Evolutionary conservation across 768 basidiomycete genomes (phyloP).

Genomic region (Phanerodontia chrysosporium): DNA sequence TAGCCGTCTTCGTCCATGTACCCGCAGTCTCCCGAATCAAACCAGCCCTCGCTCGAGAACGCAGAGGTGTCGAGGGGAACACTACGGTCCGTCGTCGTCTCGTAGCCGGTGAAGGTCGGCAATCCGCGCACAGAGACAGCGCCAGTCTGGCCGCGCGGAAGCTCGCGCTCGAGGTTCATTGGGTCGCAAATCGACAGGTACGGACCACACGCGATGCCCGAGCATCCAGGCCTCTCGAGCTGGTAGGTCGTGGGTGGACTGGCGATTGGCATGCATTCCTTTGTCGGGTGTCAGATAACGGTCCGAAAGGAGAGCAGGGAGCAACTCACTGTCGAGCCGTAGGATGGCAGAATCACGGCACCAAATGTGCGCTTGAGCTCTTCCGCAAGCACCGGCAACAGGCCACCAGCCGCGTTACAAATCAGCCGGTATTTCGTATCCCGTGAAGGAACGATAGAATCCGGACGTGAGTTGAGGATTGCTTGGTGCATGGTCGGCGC

Average conservation of each 20-base stretch:
- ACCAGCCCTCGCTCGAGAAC: conserved; percentile 50
- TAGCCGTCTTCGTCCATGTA: conserved; percentile 44
- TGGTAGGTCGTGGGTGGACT: conserved; percentile 39
- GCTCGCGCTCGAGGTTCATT: conserved; percentile 30
- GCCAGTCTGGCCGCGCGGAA: conserved; percentile 39
- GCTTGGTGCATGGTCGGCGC: conserved; percentile 49
- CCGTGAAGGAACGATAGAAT: conserved; percentile 25
- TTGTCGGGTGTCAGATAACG: background rate
- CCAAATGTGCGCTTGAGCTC: conserved; percentile 45
- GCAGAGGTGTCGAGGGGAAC: conserved; percentile 41
- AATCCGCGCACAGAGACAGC: conserved; percentile 52
- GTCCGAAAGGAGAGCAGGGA: background rate
- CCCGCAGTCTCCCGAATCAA: conserved; percentile 46
- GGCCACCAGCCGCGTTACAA: conserved; percentile 48
- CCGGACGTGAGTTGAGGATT: conserved; percentile 36
- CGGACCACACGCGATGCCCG: conserved; percentile 45
- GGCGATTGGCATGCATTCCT: conserved; percentile 49
- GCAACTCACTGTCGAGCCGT: conserved; percentile 48
- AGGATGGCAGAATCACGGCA: conserved; percentile 52
- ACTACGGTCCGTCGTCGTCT: conserved; percentile 33
- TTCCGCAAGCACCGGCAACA: conserved; percentile 48
- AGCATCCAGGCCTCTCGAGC: conserved; percentile 43
- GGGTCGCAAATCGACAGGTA: conserved; percentile 41
- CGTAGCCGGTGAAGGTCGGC: conserved; percentile 51
- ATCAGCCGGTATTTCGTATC: conserved; percentile 41